Conservation (phyloP, 495 filamentous ascomycete genomes). For the Trichoderma reesei region DNA sequence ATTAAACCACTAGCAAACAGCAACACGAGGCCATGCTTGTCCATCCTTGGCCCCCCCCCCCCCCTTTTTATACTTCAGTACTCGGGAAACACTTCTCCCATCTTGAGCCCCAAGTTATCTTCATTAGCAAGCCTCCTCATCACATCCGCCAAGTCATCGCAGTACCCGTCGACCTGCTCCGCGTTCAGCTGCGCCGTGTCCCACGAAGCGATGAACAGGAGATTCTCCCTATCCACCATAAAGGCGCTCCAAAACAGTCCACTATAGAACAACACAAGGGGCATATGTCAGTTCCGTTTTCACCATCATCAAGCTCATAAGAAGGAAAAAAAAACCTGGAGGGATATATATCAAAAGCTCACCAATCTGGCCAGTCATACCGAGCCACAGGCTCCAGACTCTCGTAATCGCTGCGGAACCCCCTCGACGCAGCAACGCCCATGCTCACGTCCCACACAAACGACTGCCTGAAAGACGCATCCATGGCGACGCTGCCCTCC, state of each 20-base stretch:
- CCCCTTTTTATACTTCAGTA: too few species aligned
- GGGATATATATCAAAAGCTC: background rate
- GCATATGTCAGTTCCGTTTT: background rate
- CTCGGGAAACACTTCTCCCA: conserved; percentile 12
- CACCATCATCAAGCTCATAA: too few species aligned
- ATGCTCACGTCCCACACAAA: conserved; percentile 18
- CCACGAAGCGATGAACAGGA: conserved; percentile 18
- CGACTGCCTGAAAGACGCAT: conserved; percentile 15
- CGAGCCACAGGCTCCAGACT: conserved; percentile 13
- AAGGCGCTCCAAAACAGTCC: conserved; percentile 18
- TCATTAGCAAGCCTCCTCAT: conserved; percentile 10
- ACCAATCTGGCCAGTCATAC: conserved; percentile 19
- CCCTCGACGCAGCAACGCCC: conserved; percentile 4
- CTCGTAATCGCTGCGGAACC: conserved; percentile 8
- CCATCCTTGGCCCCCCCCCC: too few species aligned
- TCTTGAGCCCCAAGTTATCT: conserved; percentile 8
- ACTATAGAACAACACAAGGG: background rate
- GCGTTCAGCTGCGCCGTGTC: conserved; percentile 18
- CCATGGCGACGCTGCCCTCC: conserved; percentile 13
- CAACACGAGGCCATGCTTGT: too few species aligned
- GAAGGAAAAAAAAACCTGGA: background rate
- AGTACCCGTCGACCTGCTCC: conserved; percentile 13
- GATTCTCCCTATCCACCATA: conserved; percentile 14
- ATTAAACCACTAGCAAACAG: too few species aligned
- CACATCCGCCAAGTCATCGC: conserved; percentile 5